Evolutionary conservation across 2,329 filamentous ascomycete genomes (phyloP).

Genomic region (Fusarium transvaalense): DNA sequence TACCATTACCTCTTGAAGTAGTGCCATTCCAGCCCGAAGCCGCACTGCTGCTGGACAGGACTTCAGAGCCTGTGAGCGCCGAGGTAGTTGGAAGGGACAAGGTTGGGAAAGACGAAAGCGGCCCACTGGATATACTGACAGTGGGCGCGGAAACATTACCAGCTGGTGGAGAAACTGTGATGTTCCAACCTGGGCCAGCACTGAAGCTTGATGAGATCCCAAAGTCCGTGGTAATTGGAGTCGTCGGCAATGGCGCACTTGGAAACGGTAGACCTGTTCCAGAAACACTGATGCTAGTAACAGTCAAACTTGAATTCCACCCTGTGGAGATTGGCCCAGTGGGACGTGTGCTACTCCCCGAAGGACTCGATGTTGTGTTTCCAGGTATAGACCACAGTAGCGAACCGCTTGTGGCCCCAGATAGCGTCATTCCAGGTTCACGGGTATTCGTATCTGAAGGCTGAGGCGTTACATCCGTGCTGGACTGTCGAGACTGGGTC

Average conservation of each 20-base stretch:
- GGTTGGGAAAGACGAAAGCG: conserved; percentile 5
- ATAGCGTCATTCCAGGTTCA: conserved; percentile 18
- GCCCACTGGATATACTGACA: conserved; percentile 1
- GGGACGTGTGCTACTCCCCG: conserved; percentile 21
- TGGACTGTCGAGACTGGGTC: conserved; percentile 5
- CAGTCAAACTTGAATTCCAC: conserved; percentile 35
- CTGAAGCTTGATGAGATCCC: neutral
- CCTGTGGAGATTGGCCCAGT: conserved; percentile 16
- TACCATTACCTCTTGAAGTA: neutral
- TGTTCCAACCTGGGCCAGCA: conserved; percentile 10
- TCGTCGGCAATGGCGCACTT: neutral
- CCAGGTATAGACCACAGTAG: conserved; percentile 26
- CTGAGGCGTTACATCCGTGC: neutral
- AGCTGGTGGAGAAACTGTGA: neutral
- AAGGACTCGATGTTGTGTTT: conserved; percentile 22
- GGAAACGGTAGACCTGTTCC: conserved; percentile 1
- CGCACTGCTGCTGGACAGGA: neutral
- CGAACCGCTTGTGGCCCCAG: conserved; percentile 11
- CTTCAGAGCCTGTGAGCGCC: neutral
- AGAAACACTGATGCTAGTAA: conserved; percentile 3
- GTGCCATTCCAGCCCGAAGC: conserved; percentile 12
- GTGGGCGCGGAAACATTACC: conserved; percentile 1
- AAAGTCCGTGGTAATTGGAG: neutral
- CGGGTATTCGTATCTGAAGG: conserved; percentile 7
- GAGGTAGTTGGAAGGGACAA: neutral